Evolutionary conservation across 352 stramenopile genomes (phyloP).

Genomic region (Phytophthora capsici): DNA sequence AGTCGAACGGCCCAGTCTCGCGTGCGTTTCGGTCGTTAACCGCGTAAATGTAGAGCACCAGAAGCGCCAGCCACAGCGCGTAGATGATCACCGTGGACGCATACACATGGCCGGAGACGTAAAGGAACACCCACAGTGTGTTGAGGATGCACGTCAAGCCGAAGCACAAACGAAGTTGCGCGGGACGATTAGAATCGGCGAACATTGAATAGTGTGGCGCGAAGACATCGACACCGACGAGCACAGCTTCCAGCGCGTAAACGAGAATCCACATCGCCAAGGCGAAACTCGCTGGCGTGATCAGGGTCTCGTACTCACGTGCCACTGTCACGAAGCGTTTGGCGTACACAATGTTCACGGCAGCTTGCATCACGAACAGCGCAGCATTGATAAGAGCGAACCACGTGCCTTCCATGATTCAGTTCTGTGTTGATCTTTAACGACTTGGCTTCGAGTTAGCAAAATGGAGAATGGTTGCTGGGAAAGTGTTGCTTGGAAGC

Average conservation of each 20-base stretch:
- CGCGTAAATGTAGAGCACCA: constrained; percentile 83
- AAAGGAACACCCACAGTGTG: constrained; percentile 70
- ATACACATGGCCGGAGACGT: constrained; percentile 58
- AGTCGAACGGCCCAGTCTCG: constrained; percentile 57
- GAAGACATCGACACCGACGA: constrained; percentile 74
- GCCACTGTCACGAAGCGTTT: constrained; percentile 54
- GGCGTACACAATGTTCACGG: constrained; percentile 74
- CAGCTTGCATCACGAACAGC: constrained; percentile 65
- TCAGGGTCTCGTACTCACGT: constrained; percentile 76
- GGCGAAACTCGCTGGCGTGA: constrained; percentile 69
- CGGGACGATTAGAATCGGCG: constrained; percentile 68
- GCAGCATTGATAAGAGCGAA: constrained; percentile 66
- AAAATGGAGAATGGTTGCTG: constrained; percentile 26
- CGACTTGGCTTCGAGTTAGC: constrained; percentile 8
- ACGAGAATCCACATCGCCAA: constrained; percentile 73
- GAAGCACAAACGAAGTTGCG: constrained; percentile 70
- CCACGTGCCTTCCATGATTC: constrained; percentile 56
- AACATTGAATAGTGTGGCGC: constrained; percentile 73
- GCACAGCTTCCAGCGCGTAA: constrained; percentile 66
- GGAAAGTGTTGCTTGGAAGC: constrained; percentile 10
- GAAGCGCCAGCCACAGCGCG: constrained; percentile 70
- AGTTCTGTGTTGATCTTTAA: not conserved
- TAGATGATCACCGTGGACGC: constrained; percentile 67
- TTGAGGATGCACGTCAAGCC: constrained; percentile 72
- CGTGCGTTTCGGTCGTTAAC: constrained; percentile 71